A percentile compares a stretch with the other conserved stretches of the same genome.
Conservation (phyloP, 2,329 filamentous ascomycete species). For the Fusarium tanahbumbuense region DNA sequence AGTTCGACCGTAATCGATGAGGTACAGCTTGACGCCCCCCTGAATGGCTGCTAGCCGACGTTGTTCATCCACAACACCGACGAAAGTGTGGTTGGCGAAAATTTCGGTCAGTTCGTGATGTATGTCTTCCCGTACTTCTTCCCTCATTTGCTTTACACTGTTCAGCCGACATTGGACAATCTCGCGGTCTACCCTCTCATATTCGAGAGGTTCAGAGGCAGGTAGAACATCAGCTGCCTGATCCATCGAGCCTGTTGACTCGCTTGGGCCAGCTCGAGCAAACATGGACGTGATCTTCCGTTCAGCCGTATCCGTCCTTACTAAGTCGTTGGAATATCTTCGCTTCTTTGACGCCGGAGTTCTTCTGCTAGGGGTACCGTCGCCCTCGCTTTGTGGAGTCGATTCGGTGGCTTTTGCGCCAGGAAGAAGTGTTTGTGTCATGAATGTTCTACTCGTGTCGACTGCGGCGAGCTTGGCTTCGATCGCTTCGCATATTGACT, state of each 20-base stretch:
- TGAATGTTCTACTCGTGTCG: conserved; percentile 92
- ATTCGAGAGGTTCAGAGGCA: conserved; percentile 68
- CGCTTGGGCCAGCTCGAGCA: conserved; percentile 59
- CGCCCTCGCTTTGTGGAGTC: conserved; percentile 44
- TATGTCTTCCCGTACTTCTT: conserved; percentile 81
- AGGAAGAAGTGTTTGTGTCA: conserved; percentile 90
- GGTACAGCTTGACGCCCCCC: conserved; percentile 88
- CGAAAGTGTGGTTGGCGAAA: conserved; percentile 89
- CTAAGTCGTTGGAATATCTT: conserved; percentile 76
- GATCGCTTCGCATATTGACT: conserved; percentile 84
- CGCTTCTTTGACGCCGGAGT: conserved; percentile 55
- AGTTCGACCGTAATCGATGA: conserved; percentile 91
- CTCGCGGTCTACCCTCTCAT: conserved; percentile 78
- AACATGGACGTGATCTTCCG: conserved; percentile 99
- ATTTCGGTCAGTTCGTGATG: conserved; percentile 89
- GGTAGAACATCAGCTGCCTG: conserved; percentile 52
- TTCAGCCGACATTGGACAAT: conserved; percentile 77
- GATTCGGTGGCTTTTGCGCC: conserved; percentile 60
- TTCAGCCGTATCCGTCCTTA: conserved; percentile 87
- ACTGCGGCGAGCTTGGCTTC: conserved; percentile 83
- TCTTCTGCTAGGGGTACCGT: conserved; percentile 49
- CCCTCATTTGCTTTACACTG: conserved; percentile 87
- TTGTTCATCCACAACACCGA: conserved; percentile 89
- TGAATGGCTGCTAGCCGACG: conserved; percentile 93
- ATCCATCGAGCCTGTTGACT: conserved; percentile 33